Percentiles rank a stretch among this genome's conserved stretches.
Evolutionary conservation across 1,284 basidiomycete genomes (phyloP).

Genomic region (Melampsora americana): DNA sequence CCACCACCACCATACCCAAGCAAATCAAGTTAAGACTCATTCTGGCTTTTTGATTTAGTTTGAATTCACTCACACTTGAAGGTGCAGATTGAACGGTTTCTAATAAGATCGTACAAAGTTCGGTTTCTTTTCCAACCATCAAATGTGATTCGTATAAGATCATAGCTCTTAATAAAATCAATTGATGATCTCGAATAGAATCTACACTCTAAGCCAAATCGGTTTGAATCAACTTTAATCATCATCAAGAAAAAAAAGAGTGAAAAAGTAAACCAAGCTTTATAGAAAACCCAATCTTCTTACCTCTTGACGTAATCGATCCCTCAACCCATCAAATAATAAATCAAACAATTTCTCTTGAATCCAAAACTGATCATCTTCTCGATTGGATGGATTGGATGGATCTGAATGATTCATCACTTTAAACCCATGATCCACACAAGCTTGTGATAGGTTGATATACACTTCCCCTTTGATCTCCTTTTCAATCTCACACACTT

Average conservation of each 20-base stretch:
- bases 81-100: constrained; percentile 17
- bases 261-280: background rate
- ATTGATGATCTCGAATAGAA: constrained; percentile 31
- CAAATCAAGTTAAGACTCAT: background rate
- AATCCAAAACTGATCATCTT: constrained; percentile 36
- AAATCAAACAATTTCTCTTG: constrained; percentile 31
- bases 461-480: constrained; percentile 20
- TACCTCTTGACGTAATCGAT: constrained; percentile 25
- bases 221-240: too few species aligned
- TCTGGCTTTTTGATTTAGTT: background rate
- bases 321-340: constrained; percentile 40
- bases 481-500: background rate
- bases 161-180: constrained; percentile 36
- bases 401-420: constrained; percentile 4
- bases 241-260: background rate
- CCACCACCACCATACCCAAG: background rate
- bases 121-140: constrained; percentile 42
- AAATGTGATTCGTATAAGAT: constrained; percentile 26
- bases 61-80: constrained; percentile 18
- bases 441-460: constrained; percentile 31
- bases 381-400: background rate
- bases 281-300: background rate
- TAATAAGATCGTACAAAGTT: constrained; percentile 33
- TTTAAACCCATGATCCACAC: constrained; percentile 22
- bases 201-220: constrained; percentile 1